These are phyloP conservation scores for Tetrahymena elliotti DNA, from an alignment of 73 alveolate genomes.

Conservation along the genomic window DNA sequence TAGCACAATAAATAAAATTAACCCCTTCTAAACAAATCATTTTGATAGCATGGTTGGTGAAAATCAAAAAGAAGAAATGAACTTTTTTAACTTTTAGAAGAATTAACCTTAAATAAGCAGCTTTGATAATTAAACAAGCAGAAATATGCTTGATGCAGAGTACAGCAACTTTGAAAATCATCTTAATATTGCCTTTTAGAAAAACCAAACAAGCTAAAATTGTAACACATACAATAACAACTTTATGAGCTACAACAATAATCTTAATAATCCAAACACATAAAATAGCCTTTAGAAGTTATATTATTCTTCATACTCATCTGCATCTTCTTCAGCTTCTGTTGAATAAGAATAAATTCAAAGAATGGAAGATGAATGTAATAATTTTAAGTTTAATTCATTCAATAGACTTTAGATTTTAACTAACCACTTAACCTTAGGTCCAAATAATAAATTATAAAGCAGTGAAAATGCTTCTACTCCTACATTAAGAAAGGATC, in stretches of 20 bases:
- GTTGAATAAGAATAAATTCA: background rate
- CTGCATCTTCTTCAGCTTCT: background rate
- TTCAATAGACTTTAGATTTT: background rate
- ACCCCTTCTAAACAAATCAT: background rate
- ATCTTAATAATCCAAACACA: background rate
- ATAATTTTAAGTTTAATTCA: background rate
- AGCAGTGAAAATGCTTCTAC: background rate
- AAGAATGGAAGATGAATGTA: background rate
- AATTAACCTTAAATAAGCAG: background rate
- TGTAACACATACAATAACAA: too few species aligned
- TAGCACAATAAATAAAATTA: background rate
- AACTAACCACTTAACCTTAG: background rate
- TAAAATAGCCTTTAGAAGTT: too few species aligned
- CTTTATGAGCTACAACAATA: background rate
- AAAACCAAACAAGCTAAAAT: background rate
- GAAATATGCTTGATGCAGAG: background rate
- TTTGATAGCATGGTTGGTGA: background rate
- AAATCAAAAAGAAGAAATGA: background rate
- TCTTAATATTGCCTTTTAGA: background rate
- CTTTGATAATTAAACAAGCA: background rate
- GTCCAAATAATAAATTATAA: background rate
- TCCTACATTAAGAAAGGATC: background rate
- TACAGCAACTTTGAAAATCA: background rate
- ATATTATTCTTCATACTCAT: background rate
- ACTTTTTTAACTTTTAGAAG: background rate